Conservation (phyloP, 805 yeast genomes). For the Lipomyces starkeyi region DNA sequence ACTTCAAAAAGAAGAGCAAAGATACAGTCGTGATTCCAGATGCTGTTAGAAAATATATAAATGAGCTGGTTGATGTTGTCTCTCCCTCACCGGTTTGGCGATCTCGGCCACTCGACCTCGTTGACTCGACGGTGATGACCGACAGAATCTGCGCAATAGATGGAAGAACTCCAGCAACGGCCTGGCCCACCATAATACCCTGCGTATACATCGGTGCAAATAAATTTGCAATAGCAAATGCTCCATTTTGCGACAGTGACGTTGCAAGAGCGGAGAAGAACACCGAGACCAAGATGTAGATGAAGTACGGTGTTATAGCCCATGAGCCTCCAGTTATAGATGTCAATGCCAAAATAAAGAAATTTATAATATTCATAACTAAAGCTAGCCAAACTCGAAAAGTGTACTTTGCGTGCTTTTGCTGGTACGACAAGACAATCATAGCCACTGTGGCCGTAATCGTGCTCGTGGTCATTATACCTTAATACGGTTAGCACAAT, state of each 20-base stretch:
- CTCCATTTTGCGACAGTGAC: slow-evolving; percentile 85
- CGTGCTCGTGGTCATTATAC: slow-evolving; percentile 38
- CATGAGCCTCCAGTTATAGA: slow-evolving; percentile 31
- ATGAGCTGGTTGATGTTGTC: slow-evolving; percentile 30
- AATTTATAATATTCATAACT: slow-evolving; percentile 28
- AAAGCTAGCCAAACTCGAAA: slow-evolving; percentile 35
- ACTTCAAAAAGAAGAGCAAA: slow-evolving; percentile 50
- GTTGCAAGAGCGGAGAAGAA: slow-evolving; percentile 62
- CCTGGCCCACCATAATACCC: slow-evolving; percentile 93
- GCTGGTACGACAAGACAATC: slow-evolving; percentile 28
- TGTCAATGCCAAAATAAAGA: slow-evolving; percentile 34
- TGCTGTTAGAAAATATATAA: slow-evolving; percentile 58
- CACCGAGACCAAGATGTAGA: slow-evolving; percentile 66
- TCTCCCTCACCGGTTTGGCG: not conserved
- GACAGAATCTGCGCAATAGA: slow-evolving; percentile 69
- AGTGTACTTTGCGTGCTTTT: slow-evolving; percentile 34
- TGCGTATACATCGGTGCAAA: slow-evolving; percentile 81
- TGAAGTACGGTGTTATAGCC: slow-evolving; percentile 47
- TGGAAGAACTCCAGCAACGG: slow-evolving; percentile 91
- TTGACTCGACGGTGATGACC: slow-evolving; percentile 48
- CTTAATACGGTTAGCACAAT: not conserved
- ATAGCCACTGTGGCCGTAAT: slow-evolving; percentile 47
- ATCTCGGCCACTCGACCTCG: slow-evolving; percentile 10
- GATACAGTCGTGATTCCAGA: slow-evolving; percentile 55
- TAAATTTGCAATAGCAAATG: slow-evolving; percentile 83